phyloP scores from a whole-genome alignment of 768 basidiomycete species.

The Russula sp. region DNA sequence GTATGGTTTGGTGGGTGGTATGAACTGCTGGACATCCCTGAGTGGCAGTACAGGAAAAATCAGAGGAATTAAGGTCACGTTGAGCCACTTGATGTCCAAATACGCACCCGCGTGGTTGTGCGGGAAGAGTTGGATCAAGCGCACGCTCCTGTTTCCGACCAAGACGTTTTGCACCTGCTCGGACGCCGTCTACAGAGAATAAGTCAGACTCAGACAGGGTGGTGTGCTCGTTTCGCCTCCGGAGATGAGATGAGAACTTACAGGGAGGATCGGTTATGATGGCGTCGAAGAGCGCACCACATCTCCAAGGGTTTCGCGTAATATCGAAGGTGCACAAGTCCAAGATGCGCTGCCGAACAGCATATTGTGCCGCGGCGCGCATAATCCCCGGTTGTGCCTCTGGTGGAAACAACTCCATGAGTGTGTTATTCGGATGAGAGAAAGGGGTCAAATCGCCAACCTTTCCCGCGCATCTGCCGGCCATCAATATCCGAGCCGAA shows the following conservation, averaged over 20 bases:
- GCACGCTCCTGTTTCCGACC: constrained; percentile 58
- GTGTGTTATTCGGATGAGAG: constrained; percentile 5
- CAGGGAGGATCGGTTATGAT: constrained; percentile 95
- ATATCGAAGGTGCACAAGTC: constrained; percentile 92
- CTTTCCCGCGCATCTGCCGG: constrained; percentile 93
- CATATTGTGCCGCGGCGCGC: constrained; percentile 82
- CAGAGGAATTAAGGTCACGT: neutral
- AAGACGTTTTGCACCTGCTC: constrained; percentile 81
- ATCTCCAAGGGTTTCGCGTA: constrained; percentile 85
- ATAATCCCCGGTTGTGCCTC: constrained; percentile 63
- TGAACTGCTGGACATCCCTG: constrained; percentile 65
- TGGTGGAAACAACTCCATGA: constrained; percentile 23
- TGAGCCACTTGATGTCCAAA: neutral
- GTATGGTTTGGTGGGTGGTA: constrained; percentile 90
- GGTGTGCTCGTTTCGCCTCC: neutral
- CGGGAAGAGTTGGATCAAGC: constrained; percentile 31
- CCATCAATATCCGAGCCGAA: constrained; percentile 97
- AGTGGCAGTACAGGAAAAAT: neutral
- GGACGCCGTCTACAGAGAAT: constrained; percentile 71
- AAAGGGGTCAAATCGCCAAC: constrained; percentile 38
- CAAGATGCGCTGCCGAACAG: constrained; percentile 64
- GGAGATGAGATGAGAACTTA: constrained; percentile 40
- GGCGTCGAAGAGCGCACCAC: constrained; percentile 88
- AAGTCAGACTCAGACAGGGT: constrained; percentile 5
- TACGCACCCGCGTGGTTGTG: constrained; percentile 37